Evolutionary conservation across 129 eudicot genomes (phyloP).

Genomic region (Heracleum sosnowskyi): DNA sequence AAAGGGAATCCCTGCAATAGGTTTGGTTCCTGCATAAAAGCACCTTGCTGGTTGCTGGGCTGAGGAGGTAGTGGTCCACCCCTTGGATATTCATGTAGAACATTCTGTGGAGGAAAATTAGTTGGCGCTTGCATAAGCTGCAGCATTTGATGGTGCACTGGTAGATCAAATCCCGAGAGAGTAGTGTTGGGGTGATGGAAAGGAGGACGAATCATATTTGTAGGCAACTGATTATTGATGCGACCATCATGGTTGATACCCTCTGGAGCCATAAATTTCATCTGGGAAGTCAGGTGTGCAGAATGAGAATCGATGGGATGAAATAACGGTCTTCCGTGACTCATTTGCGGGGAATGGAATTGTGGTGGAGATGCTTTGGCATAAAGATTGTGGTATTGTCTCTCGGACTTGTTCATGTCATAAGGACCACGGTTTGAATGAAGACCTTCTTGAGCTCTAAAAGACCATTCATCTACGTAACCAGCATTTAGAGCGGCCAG

Average conservation of each 20-base stretch:
- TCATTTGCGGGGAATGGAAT: constrained; percentile 39
- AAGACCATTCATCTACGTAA: constrained; percentile 27
- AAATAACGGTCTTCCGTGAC: constrained; percentile 41
- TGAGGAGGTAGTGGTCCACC: constrained; percentile 37
- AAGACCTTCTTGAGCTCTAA: constrained; percentile 27
- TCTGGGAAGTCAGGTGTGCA: constrained; percentile 45
- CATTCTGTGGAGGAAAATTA: constrained; percentile 39
- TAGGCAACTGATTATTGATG: constrained; percentile 47
- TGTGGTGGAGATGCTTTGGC: constrained; percentile 35
- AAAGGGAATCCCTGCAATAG: constrained; percentile 57
- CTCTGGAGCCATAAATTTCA: constrained; percentile 56
- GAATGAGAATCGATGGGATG: constrained; percentile 47
- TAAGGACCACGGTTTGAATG: constrained; percentile 40
- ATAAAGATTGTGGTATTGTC: constrained; percentile 38
- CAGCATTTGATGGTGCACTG: constrained; percentile 50
- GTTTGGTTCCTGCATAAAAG: constrained; percentile 44
- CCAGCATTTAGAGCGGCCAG: constrained; percentile 52
- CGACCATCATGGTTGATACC: constrained; percentile 37
- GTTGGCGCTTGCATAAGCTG: constrained; percentile 71
- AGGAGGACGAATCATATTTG: constrained; percentile 41
- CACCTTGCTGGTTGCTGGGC: constrained; percentile 32
- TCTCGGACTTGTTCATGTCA: constrained; percentile 41
- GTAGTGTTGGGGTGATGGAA: constrained; percentile 50
- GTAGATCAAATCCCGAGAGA: constrained; percentile 57
- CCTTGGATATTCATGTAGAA: constrained; percentile 49